These are phyloP conservation scores for Pseudonitzschia multistriata DNA, from an alignment of 108 stramenopile species.

Conservation along the genomic window DNA sequence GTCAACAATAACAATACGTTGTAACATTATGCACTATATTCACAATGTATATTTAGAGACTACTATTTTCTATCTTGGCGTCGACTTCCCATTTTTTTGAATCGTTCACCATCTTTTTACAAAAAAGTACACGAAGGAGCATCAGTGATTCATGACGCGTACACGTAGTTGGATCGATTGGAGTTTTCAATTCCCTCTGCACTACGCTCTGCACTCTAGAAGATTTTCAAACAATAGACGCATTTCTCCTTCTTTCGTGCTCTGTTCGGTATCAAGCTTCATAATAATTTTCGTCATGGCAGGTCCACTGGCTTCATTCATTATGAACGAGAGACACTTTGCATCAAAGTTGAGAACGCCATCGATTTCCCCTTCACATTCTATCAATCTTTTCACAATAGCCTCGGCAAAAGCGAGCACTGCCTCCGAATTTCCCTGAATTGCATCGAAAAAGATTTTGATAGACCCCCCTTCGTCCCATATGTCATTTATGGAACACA, in stretches of 20 bases:
- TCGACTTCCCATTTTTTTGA: too few species aligned
- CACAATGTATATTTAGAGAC: too few species aligned
- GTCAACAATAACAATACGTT: too few species aligned
- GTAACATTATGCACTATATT: too few species aligned
- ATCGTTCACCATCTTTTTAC: too few species aligned
- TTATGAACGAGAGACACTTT: constrained; percentile 18
- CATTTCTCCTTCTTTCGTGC: constrained; percentile 4
- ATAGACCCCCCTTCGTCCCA: constrained; percentile 6
- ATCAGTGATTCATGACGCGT: too few species aligned
- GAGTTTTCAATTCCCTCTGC: not conserved
- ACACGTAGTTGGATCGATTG: not conserved
- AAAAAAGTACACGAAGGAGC: too few species aligned
- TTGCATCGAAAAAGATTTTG: constrained; percentile 6
- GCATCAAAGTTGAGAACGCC: constrained; percentile 10
- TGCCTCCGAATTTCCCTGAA: constrained; percentile 10
- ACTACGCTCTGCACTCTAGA: constrained; percentile 5
- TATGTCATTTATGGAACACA: not conserved
- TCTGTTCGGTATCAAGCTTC: not conserved
- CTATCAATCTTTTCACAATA: constrained; percentile 3
- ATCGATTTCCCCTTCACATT: constrained; percentile 5
- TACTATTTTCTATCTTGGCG: too few species aligned
- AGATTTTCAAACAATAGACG: constrained; percentile 9
- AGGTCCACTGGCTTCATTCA: not conserved
- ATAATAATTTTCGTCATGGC: not conserved
- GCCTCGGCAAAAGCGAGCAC: constrained; percentile 2